phyloP scores from a whole-genome alignment of 2,329 filamentous ascomycete genomes.

The Colletotrichum tabaci region DNA sequence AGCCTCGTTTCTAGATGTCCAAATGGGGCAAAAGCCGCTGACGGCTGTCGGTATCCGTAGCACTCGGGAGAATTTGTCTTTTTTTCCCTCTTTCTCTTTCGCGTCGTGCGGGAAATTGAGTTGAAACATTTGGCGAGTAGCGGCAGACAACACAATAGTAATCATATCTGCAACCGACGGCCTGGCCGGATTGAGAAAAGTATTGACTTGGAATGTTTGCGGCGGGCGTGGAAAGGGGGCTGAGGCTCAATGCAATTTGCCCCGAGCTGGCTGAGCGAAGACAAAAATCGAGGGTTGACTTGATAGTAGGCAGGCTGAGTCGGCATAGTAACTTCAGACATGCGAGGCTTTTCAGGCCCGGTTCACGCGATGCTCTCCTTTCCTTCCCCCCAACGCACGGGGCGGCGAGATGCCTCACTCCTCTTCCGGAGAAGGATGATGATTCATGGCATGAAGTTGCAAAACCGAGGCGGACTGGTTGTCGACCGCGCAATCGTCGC shows the following conservation, averaged over 20 bases:
- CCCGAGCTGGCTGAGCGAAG: constrained; percentile 37
- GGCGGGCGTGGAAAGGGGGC: constrained; percentile 24
- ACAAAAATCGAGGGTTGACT: constrained; percentile 26
- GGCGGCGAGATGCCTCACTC: constrained; percentile 24
- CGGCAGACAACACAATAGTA: constrained; percentile 7
- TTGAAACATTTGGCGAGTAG: constrained; percentile 31
- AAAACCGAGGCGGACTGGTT: constrained; percentile 5
- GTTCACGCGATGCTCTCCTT: constrained; percentile 3
- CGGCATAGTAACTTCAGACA: constrained; percentile 10
- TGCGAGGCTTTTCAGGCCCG: constrained; percentile 14
- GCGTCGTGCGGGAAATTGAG: constrained; percentile 22
- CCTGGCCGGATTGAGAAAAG: constrained; percentile 3
- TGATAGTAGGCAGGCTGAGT: constrained; percentile 31
- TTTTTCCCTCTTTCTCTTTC: neutral
- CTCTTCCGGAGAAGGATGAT: neutral
- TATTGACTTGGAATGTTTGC: constrained; percentile 20
- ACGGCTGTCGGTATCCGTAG: constrained; percentile 6
- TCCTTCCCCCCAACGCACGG: no score
- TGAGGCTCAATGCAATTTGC: constrained; percentile 40
- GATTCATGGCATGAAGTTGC: constrained; percentile 15
- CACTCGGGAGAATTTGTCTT: neutral
- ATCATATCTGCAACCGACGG: constrained; percentile 11
- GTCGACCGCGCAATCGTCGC: constrained; percentile 1
- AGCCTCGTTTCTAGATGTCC: constrained; percentile 37
- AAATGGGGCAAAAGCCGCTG: constrained; percentile 22